Conservation (phyloP, 495 filamentous ascomycete genomes). For the Neohortaea acidophila region DNA sequence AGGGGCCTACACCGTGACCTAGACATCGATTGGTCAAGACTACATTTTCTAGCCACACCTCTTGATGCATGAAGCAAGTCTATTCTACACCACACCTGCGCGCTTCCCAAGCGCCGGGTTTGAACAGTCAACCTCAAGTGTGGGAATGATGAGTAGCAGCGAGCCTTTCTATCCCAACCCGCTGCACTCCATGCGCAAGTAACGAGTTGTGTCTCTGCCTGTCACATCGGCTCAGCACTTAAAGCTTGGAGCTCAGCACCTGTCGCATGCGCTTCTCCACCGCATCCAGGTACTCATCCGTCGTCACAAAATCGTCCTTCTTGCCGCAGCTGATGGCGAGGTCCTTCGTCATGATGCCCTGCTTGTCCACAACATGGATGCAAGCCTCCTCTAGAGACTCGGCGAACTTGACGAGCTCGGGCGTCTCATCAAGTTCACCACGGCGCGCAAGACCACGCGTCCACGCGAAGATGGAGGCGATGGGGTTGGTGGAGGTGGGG, state of each 20-base stretch:
- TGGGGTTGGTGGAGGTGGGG: constrained; percentile 96
- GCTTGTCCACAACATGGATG: constrained; percentile 78
- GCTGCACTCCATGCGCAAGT: neutral
- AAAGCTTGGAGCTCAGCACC: constrained; percentile 40
- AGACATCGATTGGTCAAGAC: no score
- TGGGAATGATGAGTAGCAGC: neutral
- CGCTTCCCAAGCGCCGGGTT: no score
- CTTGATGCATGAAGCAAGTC: no score
- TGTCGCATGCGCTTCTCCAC: constrained; percentile 73
- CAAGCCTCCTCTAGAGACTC: constrained; percentile 89
- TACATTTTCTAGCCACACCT: no score
- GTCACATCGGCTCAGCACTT: neutral
- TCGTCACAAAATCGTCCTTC: constrained; percentile 77
- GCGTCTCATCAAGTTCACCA: constrained; percentile 75
- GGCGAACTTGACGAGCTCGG: constrained; percentile 75
- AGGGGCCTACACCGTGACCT: neutral
- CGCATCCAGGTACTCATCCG: constrained; percentile 70
- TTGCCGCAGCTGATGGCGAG: constrained; percentile 80
- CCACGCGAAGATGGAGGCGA: constrained; percentile 98
- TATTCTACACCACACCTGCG: no score
- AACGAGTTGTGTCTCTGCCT: no score
- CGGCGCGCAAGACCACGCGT: constrained; percentile 88
- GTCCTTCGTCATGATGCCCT: constrained; percentile 98
- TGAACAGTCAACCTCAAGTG: no score
- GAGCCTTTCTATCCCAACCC: neutral